Conservation (phyloP, 2,329 filamentous ascomycete genomes). For the Cryphonectria nitschkei region DNA sequence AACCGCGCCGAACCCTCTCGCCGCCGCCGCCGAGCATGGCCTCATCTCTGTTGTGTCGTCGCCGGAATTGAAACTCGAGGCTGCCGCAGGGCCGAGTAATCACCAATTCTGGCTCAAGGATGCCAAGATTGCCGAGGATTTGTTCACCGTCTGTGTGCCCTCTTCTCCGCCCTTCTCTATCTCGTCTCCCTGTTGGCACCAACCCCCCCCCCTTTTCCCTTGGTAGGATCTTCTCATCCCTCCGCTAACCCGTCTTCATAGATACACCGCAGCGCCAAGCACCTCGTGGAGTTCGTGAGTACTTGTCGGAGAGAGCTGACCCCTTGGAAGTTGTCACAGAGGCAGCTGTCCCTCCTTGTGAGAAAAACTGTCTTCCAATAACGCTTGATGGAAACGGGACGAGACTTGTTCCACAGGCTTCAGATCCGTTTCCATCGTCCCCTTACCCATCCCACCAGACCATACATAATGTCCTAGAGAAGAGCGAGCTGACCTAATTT, state of each 20-base stretch:
- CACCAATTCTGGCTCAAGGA: slow-evolving; percentile 31
- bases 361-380: slow-evolving; percentile 7
- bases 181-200: neutral
- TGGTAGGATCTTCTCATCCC: neutral
- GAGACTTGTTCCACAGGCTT: neutral
- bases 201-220: neutral
- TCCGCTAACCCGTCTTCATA: slow-evolving; percentile 8
- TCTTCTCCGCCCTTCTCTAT: neutral
- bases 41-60: neutral
- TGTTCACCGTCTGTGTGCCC: slow-evolving; percentile 28
- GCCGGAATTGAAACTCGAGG: neutral
- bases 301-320: slow-evolving; percentile 9
- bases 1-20: neutral
- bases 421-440: neutral
- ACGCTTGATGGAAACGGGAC: neutral
- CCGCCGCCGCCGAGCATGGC: neutral
- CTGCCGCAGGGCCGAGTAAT: slow-evolving; percentile 10
- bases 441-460: neutral
- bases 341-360: slow-evolving; percentile 15
- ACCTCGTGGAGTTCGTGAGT: slow-evolving; percentile 28
- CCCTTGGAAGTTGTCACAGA: slow-evolving; percentile 7
- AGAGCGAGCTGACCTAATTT: neutral
- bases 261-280: slow-evolving; percentile 30
- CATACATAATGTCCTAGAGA: neutral
- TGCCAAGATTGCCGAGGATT: slow-evolving; percentile 29